phyloP scores from a whole-genome alignment of 2,329 filamentous ascomycete genomes.

The Magnaporthales sp. region DNA sequence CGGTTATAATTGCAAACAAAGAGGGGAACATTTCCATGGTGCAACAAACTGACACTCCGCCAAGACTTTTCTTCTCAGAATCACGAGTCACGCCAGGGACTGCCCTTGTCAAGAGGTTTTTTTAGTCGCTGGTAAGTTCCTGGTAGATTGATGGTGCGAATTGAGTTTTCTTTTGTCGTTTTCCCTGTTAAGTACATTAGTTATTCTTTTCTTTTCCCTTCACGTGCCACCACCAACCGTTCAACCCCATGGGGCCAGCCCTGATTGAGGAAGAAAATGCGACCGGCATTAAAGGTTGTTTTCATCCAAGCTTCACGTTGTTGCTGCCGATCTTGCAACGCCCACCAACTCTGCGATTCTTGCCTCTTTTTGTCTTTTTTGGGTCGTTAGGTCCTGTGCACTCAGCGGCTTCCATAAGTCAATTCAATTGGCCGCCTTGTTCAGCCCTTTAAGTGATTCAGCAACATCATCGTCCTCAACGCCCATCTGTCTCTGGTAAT shows the following conservation, averaged over 20 bases:
- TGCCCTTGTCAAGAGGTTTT: not conserved
- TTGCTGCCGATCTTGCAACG: not conserved
- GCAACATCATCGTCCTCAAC: too few species aligned
- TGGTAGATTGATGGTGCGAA: not conserved
- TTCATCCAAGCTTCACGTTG: not conserved
- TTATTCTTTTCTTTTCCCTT: not conserved
- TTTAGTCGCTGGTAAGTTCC: not conserved
- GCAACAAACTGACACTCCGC: not conserved
- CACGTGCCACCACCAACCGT: not conserved
- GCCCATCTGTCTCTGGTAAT: too few species aligned
- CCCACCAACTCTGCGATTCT: not conserved
- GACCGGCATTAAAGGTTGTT: not conserved
- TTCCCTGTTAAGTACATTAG: not conserved
- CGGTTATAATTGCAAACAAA: not conserved
- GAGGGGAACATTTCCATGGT: not conserved
- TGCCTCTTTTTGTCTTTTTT: not conserved
- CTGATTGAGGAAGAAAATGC: not conserved
- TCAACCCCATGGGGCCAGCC: not conserved
- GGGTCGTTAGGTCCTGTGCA: not conserved
- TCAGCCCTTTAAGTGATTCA: not conserved
- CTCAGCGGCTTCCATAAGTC: not conserved
- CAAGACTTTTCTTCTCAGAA: not conserved
- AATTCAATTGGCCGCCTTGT: not conserved
- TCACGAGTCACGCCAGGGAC: not conserved
- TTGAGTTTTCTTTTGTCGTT: not conserved